Base-by-base conservation (phyloP, 192 early-diverging fungal genomes). In the Backusella westeae region DNA sequence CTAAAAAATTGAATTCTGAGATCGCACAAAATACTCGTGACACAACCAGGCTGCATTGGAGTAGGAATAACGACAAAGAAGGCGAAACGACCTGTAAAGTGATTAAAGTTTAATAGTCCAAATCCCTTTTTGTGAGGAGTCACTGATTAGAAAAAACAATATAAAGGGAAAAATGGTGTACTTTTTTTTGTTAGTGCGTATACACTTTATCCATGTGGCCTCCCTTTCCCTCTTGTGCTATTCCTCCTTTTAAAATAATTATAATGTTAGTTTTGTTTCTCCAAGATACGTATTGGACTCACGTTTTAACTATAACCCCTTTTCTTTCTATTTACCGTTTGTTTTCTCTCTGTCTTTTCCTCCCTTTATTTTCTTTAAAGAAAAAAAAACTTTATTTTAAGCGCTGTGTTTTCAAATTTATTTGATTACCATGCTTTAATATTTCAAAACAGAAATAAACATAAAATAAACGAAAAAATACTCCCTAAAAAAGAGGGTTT, bases 201-300 rank as follows among this genome's bases (percentile, higher is more conserved):
- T 21, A 56, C 12, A 63, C 56, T 63, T 63, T 63, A 63, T 63
- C 56, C 56, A 63, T 63, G 56, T 63, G 56, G 56, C 23, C 56
- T 63, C 56, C 56, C 56, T 63, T 63, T 26, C 23, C 56, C 26
- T 49, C 46, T 49, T 49, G 17, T 49, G 19, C 17, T 7, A 15
- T n/a, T 49, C 46, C 56, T 63, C 56, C 56, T 63, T 63, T 26
- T 29, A 63, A 12, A 63, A 12, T 23, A 63, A 63, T 26, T 63
- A 10, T 14, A 63, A 63, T 29, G 3, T 26, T 63, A 63, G 2
- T 63, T 63, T 29, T 63, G 8, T 26, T 19, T n/a, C 46, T 63
- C 56, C 56, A 23, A 63, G 26, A 63, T 63, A 5, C 56, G 23
- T 14, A 63, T 29, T 63, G 56, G n/a, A 63, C 56, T 63, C 56